Conservation (phyloP, 2,329 filamentous ascomycete genomes). For the Paramyrothecium roridum region DNA sequence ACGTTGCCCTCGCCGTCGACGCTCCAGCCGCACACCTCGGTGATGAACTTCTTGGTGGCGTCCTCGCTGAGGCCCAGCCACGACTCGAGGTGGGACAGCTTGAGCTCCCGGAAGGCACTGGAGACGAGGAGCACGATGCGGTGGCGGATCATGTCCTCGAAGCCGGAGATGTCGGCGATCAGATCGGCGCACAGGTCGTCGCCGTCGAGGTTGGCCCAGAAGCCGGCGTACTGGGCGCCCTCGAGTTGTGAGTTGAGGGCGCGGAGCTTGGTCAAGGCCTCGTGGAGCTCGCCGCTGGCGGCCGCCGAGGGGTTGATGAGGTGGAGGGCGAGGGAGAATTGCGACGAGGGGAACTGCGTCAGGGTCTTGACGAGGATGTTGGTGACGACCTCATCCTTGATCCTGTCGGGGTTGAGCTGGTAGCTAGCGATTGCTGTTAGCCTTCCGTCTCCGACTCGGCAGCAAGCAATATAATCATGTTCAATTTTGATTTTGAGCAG, state of each 20-base stretch:
- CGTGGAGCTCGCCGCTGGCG: slow-evolving; percentile 70
- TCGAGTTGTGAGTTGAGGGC: slow-evolving; percentile 83
- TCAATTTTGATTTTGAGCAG: slow-evolving; percentile 2
- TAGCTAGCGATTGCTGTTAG: slow-evolving; percentile 58
- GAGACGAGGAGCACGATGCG: slow-evolving; percentile 86
- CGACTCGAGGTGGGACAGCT: slow-evolving; percentile 63
- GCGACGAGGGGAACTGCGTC: slow-evolving; percentile 92
- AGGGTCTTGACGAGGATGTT: slow-evolving; percentile 98
- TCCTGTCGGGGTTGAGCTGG: slow-evolving; percentile 98
- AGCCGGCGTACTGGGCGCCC: slow-evolving; percentile 82
- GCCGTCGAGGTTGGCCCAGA: slow-evolving; percentile 90
- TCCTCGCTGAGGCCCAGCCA: slow-evolving; percentile 73
- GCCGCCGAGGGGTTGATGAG: slow-evolving; percentile 80
- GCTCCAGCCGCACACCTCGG: slow-evolving; percentile 83
- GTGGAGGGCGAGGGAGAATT: slow-evolving; percentile 91
- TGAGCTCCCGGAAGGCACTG: slow-evolving; percentile 73
- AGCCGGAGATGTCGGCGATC: slow-evolving; percentile 88
- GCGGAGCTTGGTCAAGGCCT: slow-evolving; percentile 87
- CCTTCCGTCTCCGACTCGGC: slow-evolving; percentile 1
- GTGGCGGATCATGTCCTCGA: slow-evolving; percentile 90
- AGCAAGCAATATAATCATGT: background rate
- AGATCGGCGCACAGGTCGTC: slow-evolving; percentile 96
- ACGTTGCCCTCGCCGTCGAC: slow-evolving; percentile 66
- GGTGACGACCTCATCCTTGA: slow-evolving; percentile 95
- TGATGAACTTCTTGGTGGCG: slow-evolving; percentile 72